Percentiles rank a stretch among this genome's conserved stretches.
Evolutionary conservation across 192 early-diverging fungal genomes (phyloP).

Genomic region (Hyaloraphidium curvatum): DNA sequence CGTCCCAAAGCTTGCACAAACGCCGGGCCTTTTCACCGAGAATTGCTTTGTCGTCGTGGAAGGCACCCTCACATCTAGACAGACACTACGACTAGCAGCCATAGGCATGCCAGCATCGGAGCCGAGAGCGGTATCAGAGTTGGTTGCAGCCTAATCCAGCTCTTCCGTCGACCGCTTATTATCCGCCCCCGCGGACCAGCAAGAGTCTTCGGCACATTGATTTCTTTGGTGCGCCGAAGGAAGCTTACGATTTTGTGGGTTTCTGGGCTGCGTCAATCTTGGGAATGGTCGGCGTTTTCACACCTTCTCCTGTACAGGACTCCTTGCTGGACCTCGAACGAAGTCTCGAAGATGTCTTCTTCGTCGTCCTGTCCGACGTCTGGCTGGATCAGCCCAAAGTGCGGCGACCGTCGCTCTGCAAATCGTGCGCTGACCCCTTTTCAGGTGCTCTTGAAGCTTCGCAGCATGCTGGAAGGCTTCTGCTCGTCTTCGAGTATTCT

Average conservation of each 20-base stretch:
- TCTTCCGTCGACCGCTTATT: no score
- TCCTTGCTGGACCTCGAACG: conserved; percentile 18
- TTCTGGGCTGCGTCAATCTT: no score
- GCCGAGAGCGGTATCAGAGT: conserved; percentile 6
- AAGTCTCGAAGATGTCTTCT: conserved; percentile 29
- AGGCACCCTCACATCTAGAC: conserved; percentile 52
- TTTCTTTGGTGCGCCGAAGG: conserved; percentile 31
- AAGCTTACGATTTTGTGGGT: conserved; percentile 27
- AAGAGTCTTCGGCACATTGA: conserved; percentile 27
- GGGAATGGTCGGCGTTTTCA: no score
- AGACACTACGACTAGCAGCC: conserved; percentile 42
- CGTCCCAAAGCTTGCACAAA: conserved; percentile 16
- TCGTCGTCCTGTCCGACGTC: conserved; percentile 71
- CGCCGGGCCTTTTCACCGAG: conserved; percentile 61
- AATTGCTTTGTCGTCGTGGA: conserved; percentile 72
- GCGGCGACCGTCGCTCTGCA: not conserved
- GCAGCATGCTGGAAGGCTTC: conserved; percentile 55
- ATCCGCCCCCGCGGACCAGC: no score
- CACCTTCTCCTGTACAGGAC: no score
- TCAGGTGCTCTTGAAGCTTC: conserved; percentile 49
- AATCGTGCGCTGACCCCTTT: not conserved
- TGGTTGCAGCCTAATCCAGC: no score
- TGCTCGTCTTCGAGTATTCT: conserved; percentile 29
- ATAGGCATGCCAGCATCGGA: conserved; percentile 66
- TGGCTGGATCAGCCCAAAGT: conserved; percentile 70